Conservation (phyloP, 2,329 filamentous ascomycete species). For the Coleophoma cylindrospora region DNA sequence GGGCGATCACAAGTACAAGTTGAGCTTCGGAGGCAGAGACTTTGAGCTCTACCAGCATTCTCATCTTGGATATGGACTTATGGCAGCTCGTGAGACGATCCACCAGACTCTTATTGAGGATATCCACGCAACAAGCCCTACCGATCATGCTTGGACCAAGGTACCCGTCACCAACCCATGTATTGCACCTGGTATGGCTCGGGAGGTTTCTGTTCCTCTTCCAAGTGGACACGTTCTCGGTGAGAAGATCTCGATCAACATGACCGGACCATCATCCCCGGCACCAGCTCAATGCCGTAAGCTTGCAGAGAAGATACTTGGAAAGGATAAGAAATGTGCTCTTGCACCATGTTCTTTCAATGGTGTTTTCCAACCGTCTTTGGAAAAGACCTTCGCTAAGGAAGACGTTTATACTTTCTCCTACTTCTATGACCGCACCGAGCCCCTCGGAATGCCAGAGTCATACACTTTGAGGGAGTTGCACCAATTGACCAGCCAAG, state of each 20-base stretch:
- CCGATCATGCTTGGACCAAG: conserved; percentile 62
- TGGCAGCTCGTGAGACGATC: conserved; percentile 86
- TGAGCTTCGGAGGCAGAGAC: conserved; percentile 83
- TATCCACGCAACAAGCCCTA: conserved; percentile 57
- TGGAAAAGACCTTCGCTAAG: conserved; percentile 84
- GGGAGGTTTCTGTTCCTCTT: conserved; percentile 68
- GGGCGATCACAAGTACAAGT: conserved; percentile 92
- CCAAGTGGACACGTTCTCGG: conserved; percentile 62
- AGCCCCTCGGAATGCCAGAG: conserved; percentile 95
- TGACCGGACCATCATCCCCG: conserved; percentile 75
- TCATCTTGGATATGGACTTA: conserved; percentile 92
- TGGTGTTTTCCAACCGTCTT: conserved; percentile 87
- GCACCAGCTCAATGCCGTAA: conserved; percentile 84
- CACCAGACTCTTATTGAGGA: conserved; percentile 72
- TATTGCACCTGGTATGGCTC: conserved; percentile 74
- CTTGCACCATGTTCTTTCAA: conserved; percentile 97
- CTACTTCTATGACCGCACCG: conserved; percentile 95
- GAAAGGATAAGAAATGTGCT: conserved; percentile 78
- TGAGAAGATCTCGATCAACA: conserved; percentile 65
- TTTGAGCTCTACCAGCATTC: conserved; percentile 98
- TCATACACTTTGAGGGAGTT: conserved; percentile 90
- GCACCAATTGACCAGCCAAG: conserved; percentile 75
- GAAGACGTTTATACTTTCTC: conserved; percentile 97
- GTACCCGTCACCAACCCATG: conserved; percentile 78
- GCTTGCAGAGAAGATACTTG: conserved; percentile 83